Conservation (phyloP, 345 rosid species). For the Gossypium sturtianum region DNA sequence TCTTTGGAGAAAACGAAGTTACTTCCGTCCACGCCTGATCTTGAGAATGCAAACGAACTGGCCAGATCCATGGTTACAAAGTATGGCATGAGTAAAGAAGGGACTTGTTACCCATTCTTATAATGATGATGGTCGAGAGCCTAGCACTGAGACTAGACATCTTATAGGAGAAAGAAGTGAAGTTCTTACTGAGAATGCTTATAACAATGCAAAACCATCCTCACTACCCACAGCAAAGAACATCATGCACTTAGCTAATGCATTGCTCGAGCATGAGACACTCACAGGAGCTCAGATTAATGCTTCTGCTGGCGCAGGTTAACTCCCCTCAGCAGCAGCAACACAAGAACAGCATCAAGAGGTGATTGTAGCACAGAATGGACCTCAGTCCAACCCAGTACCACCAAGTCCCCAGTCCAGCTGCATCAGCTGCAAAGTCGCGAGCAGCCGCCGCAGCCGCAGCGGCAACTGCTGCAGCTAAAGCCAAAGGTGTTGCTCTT, state of each 20-base stretch:
- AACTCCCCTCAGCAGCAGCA: constrained; percentile 51
- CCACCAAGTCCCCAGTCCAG: constrained; percentile 75
- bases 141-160: constrained; percentile 93
- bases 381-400: constrained; percentile 51
- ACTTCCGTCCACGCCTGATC: constrained; percentile 88
- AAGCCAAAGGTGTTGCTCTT: constrained; percentile 75
- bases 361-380: constrained; percentile 39
- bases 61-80: constrained; percentile 89
- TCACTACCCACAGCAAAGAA: constrained; percentile 68
- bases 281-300: constrained; percentile 78
- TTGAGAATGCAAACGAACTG: constrained; percentile 70
- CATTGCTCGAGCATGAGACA: constrained; percentile 75
- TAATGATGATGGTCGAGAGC: constrained; percentile 78
- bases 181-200: constrained; percentile 55
- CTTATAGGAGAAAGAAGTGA: constrained; percentile 89
- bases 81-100: constrained; percentile 42
- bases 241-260: constrained; percentile 79
- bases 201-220: constrained; percentile 78
- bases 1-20: constrained; percentile 86
- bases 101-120: constrained; percentile 77
- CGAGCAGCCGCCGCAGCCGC: constrained; percentile 42
- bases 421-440: constrained; percentile 58
- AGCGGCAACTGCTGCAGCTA: constrained; percentile 60
- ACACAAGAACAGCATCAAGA: constrained; percentile 48
- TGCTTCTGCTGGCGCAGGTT: constrained; percentile 54